phyloP scores from a whole-genome alignment of 805 yeast genomes.

The Yamadazyma kitorensis region DNA sequence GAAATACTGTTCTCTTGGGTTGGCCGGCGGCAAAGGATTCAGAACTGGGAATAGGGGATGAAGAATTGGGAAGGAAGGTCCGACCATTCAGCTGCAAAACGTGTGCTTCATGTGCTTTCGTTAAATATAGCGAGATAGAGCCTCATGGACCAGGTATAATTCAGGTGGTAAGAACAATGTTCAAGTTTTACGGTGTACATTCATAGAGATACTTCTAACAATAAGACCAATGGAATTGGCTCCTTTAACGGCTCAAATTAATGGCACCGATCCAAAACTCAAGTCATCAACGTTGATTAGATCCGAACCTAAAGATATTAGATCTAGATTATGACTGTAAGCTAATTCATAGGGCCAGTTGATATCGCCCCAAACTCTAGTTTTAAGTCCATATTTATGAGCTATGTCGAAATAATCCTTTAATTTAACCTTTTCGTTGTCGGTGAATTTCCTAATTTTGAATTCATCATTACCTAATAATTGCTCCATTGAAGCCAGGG shows the following conservation, averaged over 20 bases:
- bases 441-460: slow-evolving; percentile 21
- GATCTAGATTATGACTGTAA: slow-evolving; percentile 47
- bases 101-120: no score
- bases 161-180: no score
- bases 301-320: slow-evolving; percentile 50
- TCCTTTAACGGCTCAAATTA: background rate
- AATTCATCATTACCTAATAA: slow-evolving; percentile 23
- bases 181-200: no score
- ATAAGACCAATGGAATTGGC: no score
- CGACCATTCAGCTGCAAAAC: no score
- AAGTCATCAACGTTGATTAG: slow-evolving; percentile 61
- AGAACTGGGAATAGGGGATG: no score
- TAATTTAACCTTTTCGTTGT: slow-evolving; percentile 27
- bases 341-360: slow-evolving; percentile 56
- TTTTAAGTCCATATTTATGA: slow-evolving; percentile 48
- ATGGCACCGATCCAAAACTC: slow-evolving; percentile 5
- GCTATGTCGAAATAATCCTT: slow-evolving; percentile 35
- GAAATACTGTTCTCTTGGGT: no score
- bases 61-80: no score
- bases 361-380: slow-evolving; percentile 73
- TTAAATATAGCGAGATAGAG: background rate
- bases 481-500: slow-evolving; percentile 42
- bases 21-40: no score
- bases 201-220: no score
- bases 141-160: background rate